phyloP scores from a whole-genome alignment of 805 yeast genomes.

The Starmerella tilneyi region DNA sequence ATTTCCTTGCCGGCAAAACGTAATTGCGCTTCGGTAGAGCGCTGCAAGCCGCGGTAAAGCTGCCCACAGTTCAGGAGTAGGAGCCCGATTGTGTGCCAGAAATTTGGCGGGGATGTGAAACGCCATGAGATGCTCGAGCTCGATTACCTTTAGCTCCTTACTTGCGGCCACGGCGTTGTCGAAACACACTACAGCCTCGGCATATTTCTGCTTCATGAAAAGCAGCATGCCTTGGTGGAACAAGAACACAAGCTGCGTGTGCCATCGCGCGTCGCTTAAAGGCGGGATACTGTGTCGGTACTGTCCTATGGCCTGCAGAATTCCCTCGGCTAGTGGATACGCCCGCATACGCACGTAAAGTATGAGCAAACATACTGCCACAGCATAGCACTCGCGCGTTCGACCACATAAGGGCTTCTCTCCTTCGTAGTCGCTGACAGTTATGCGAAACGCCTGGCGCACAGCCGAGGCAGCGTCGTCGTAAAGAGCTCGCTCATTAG shows the following conservation, averaged over 20 bases:
- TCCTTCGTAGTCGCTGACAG: slow-evolving; percentile 15
- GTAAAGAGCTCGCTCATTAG: neutral
- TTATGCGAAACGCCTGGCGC: slow-evolving; percentile 18
- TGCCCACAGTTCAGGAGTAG: slow-evolving; percentile 17
- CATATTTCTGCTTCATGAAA: slow-evolving; percentile 19
- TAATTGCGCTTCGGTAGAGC: slow-evolving; percentile 16
- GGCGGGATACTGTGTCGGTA: slow-evolving; percentile 18
- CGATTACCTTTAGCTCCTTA: neutral
- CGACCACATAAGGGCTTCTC: slow-evolving; percentile 19
- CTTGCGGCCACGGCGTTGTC: slow-evolving; percentile 8
- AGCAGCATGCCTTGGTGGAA: slow-evolving; percentile 22
- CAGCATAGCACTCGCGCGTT: slow-evolving; percentile 18
- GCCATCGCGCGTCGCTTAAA: slow-evolving; percentile 9
- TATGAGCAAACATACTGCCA: slow-evolving; percentile 18
- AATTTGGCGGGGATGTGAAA: slow-evolving; percentile 20
- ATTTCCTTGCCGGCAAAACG: slow-evolving; percentile 17
- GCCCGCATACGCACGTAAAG: slow-evolving; percentile 23
- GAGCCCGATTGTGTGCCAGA: slow-evolving; percentile 10
- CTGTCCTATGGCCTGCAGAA: slow-evolving; percentile 17
- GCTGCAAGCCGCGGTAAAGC: slow-evolving; percentile 14
- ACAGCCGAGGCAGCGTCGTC: slow-evolving; percentile 14
- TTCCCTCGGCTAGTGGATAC: slow-evolving; percentile 23
- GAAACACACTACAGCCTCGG: slow-evolving; percentile 12
- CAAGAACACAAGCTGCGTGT: slow-evolving; percentile 15
- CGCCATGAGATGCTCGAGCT: slow-evolving; percentile 18